Base-by-base conservation (phyloP, 345 rosid species). In the Gossypium thurberi region DNA sequence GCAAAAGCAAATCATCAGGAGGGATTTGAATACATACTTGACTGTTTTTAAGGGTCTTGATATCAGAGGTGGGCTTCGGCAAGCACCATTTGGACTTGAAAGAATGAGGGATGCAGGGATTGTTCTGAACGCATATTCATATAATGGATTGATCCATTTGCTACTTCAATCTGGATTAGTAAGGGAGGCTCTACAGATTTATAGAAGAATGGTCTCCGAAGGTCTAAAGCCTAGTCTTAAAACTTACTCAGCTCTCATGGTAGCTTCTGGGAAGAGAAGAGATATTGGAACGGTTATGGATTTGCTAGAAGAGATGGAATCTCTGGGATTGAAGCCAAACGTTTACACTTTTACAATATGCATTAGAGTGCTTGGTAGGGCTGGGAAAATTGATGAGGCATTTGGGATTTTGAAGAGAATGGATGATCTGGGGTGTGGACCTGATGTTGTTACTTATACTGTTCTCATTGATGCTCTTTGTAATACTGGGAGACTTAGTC, bases 161-260 rank as follows among this genome's bases (percentile, higher is more conserved):
- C 71, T 94, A 74, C 91, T 90, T 61, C 88, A 83, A 73, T 81
- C 92, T 74, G 90, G 89, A 25, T 83, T 85, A 48, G 85, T 79
- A 15, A 76, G 76, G 73, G 92, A 92, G 81, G 95, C 93, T 47
- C 78, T 94, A 80, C 83, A 77, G 71, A 86, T 86, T 59, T 89
- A 92, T 60, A 84, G 82, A 75, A 86, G 86, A 78, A 89, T 90
- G 97, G 65, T 90, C 18, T 89, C 86, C 2, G 91, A 92, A 74
- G 96, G 92, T 78, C 82, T 89, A 71, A 94, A 85, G 83, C 98
- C 97, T 71, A 92, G 97, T 74, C 78, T 94, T 80, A 93, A 94
- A 89, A 90, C 98, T 61, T 94, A 90, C 75, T 94, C 97, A 1
- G 89, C 97, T 0, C 91, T 94, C 60, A 88, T 94, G 98, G 98